phyloP scores from a whole-genome alignment of 495 filamentous ascomycete species.

The Xylaria telfairii region DNA sequence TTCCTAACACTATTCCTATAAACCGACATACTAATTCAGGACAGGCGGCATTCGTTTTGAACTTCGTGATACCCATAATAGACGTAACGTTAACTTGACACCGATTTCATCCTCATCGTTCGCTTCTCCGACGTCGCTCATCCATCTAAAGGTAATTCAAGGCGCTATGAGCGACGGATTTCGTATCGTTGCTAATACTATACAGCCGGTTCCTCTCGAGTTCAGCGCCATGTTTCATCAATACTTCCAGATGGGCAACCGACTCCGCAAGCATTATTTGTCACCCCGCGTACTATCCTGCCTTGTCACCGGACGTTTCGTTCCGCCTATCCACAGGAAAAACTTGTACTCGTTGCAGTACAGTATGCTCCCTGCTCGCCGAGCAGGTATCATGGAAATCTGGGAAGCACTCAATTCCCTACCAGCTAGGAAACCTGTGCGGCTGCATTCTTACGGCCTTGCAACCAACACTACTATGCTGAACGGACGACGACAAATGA shows the following conservation, averaged over 20 bases:
- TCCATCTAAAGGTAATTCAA: conserved; percentile 72
- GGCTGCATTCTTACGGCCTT: conserved; percentile 29
- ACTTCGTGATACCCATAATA: conserved; percentile 74
- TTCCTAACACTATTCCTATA: conserved; percentile 4
- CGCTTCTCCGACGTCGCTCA: conserved; percentile 69
- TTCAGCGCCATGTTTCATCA: conserved; percentile 93
- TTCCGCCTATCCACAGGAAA: conserved; percentile 88
- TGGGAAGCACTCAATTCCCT: conserved; percentile 73
- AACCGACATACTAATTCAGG: conserved; percentile 15
- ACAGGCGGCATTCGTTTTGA: conserved; percentile 88
- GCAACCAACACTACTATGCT: conserved; percentile 17
- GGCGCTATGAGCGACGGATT: background rate
- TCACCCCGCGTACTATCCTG: conserved; percentile 86
- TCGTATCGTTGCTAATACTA: conserved; percentile 27
- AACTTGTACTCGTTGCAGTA: conserved; percentile 98
- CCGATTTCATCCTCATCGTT: conserved; percentile 25
- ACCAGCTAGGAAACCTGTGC: conserved; percentile 44
- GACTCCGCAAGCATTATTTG: conserved; percentile 93
- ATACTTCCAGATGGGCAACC: conserved; percentile 92
- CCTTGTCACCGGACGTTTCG: conserved; percentile 86
- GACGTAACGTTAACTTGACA: conserved; percentile 44
- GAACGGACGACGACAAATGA: conserved; percentile 38
- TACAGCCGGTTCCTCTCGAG: conserved; percentile 85
- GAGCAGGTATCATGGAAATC: conserved; percentile 81
- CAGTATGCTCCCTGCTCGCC: conserved; percentile 88